phyloP scores from a whole-genome alignment of 108 stramenopile species.

The Parietichytrium sp. region DNA sequence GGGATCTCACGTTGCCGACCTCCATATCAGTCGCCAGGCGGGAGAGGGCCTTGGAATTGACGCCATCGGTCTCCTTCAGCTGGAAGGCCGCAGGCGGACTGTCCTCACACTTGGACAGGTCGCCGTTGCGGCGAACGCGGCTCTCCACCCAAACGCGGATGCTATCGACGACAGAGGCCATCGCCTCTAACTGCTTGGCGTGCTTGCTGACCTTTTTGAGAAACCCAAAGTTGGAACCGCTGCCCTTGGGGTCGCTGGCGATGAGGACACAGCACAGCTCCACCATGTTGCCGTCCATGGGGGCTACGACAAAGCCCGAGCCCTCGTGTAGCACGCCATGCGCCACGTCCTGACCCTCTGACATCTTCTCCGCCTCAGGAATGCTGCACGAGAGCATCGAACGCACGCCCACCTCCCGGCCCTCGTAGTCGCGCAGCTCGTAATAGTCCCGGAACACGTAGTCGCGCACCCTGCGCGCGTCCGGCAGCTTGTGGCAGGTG shows the following conservation, averaged over 20 bases:
- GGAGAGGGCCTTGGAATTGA: neutral
- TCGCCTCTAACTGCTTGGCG: neutral
- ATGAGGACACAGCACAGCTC: neutral
- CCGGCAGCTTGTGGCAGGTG: neutral
- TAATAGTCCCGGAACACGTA: neutral
- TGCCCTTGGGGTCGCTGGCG: neutral
- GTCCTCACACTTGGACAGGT: neutral
- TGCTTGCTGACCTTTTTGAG: neutral
- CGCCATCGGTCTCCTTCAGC: too few relatives aligned
- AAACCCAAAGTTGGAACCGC: neutral
- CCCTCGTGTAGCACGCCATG: neutral
- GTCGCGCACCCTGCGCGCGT: neutral
- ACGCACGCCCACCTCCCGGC: neutral
- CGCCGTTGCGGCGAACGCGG: neutral
- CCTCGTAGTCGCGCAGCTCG: neutral
- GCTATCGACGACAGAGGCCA: neutral
- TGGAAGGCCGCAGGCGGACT: neutral
- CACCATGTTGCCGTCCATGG: neutral
- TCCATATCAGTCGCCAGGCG: neutral
- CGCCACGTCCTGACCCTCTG: neutral
- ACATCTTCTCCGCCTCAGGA: neutral
- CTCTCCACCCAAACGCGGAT: conserved; percentile 25
- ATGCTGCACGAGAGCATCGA: neutral
- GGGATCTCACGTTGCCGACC: neutral
- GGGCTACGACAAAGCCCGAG: neutral